Evolutionary conservation across 768 basidiomycete genomes (phyloP).

Genomic region (Gelatoporia subvermispora): DNA sequence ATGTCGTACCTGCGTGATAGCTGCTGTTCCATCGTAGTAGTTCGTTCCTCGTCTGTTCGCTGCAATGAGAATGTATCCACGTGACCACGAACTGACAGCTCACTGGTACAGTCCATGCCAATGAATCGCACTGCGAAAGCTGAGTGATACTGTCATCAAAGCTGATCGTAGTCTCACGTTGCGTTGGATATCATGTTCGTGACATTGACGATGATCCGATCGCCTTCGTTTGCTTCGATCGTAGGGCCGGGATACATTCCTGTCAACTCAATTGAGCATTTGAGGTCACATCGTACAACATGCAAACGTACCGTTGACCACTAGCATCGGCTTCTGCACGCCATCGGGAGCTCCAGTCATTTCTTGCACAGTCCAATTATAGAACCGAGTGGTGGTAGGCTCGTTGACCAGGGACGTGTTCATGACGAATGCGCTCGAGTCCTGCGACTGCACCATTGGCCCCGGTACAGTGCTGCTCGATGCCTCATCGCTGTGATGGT

Average conservation of each 20-base stretch:
- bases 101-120: constrained; percentile 26
- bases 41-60: constrained; percentile 28
- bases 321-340: constrained; percentile 36
- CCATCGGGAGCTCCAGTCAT: constrained; percentile 38
- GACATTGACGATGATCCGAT: constrained; percentile 32
- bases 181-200: constrained; percentile 28
- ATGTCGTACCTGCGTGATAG: constrained; percentile 28
- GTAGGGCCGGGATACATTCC: constrained; percentile 34
- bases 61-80: not conserved
- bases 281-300: not conserved
- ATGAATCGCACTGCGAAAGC: constrained; percentile 25
- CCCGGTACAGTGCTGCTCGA: not conserved
- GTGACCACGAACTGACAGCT: not conserved
- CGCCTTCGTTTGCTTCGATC: constrained; percentile 33
- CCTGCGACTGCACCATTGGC: constrained; percentile 4
- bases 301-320: constrained; percentile 36
- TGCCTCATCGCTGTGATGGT: constrained; percentile 6
- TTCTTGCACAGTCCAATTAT: constrained; percentile 37
- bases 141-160: not conserved
- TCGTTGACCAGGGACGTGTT: constrained; percentile 4
- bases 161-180: constrained; percentile 19
- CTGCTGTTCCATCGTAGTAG: constrained; percentile 43
- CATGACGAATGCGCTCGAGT: constrained; percentile 2
- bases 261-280: constrained; percentile 1
- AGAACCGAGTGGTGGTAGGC: constrained; percentile 30